Evolutionary conservation across 1,284 basidiomycete species (phyloP), one percentile per base, ranked within the genome.

Genomic region (Rhodotorula sp.): DNA sequence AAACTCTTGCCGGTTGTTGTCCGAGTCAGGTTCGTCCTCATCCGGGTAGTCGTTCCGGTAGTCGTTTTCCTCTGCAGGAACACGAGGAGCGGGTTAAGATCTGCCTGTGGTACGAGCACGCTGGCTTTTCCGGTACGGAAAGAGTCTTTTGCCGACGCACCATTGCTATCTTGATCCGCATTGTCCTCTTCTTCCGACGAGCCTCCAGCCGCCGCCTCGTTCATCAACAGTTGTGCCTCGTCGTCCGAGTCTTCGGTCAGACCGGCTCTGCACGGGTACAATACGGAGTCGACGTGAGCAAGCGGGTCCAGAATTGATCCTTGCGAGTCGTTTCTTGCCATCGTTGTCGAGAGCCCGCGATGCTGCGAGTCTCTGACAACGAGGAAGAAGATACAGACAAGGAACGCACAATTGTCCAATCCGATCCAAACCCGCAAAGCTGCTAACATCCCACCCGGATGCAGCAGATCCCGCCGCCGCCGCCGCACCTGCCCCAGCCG

Each of bases 31-130:
- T 18, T 55, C 54, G 54, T 76, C 74, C 43, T 67, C 73, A 38
- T 74, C 72, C 5, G 77, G 77, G 45, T 78, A 78, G 59, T 78
- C 77, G 62, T 78, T 78, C 26, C 77, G 63, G 62, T 78, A 78
- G 66, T 77, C 76, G 68, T 76, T 73, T 58, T 78, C 77, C 66
- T 78, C 77, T 78, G 68, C 19, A 19, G 18, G 18, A 10, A 4
- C 6, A 2, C 16, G 31, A 4, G n/a, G 47, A 31, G 10, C 12
- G 28, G 12, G 34, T 38, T n/a, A 52, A 18, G 10, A 5, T n/a
- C 19, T 26, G n/a, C 15, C 5, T 26, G 28, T 2, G 43, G 23
- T 2, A 5, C 2, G 28, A 21, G 8, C 16, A 49, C 7, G 8
- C 38, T 60, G n/a, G 50, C 50, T 12, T 52, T 10, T 26, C 47